These are phyloP conservation scores for Telopea speciosissima DNA, from an alignment of 177 flowering plant genomes.

Conservation along the genomic window DNA sequence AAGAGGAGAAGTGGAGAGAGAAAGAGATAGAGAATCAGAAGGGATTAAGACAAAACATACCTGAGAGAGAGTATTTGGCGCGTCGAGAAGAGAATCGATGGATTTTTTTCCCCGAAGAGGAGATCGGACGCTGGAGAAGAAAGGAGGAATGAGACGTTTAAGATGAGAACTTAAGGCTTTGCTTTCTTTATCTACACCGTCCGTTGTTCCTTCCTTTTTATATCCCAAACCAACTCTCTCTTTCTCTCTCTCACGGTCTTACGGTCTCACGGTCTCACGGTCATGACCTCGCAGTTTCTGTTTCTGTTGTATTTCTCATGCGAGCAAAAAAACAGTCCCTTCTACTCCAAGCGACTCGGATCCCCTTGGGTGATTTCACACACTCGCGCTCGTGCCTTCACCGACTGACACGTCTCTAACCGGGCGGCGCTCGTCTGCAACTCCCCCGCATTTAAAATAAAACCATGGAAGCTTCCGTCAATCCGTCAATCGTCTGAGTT, in stretches of 20 bases:
- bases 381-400: too few species aligned
- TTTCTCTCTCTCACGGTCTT: background rate
- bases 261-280: too few species aligned
- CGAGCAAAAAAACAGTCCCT: too few species aligned
- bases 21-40: slow-evolving; percentile 6
- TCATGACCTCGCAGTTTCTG: too few species aligned
- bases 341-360: background rate
- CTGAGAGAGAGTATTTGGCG: slow-evolving; percentile 9
- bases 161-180: slow-evolving; percentile 18
- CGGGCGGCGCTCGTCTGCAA: background rate
- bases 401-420: too few species aligned
- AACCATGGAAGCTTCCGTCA: background rate
- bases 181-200: slow-evolving; percentile 31
- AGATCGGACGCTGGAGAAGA: slow-evolving; percentile 46
- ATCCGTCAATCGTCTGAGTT: background rate
- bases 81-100: slow-evolving; percentile 6
- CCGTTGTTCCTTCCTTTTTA: slow-evolving; percentile 13
- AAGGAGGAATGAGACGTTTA: slow-evolving; percentile 26
- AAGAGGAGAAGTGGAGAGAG: slow-evolving; percentile 1
- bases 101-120: slow-evolving; percentile 2
- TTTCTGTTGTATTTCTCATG: too few species aligned
- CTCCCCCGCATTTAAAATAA: background rate
- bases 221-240: background rate
- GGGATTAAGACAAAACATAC: background rate
- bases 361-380: too few species aligned